Evolutionary conservation across 2,329 filamentous ascomycete species (phyloP).

Genomic region (Botrytis cinerea): DNA sequence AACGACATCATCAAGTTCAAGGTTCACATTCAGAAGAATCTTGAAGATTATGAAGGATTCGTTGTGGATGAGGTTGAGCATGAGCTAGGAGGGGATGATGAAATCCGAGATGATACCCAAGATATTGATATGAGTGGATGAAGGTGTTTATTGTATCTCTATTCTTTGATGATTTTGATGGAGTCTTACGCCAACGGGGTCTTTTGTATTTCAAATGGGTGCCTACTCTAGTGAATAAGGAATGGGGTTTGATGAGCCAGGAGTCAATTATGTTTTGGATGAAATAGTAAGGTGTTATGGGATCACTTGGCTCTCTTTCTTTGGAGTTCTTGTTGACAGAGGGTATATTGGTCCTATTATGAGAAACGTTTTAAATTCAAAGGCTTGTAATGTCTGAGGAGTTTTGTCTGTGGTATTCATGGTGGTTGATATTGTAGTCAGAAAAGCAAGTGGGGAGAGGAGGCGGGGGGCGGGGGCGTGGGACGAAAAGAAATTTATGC

Average conservation of each 20-base stretch:
- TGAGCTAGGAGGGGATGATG: constrained; percentile 67
- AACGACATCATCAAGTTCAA: constrained; percentile 99
- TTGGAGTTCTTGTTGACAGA: not conserved
- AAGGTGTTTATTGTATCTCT: not conserved
- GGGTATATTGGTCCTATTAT: not conserved
- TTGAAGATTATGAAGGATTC: constrained; percentile 94
- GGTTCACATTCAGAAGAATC: constrained; percentile 87
- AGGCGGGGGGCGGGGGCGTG: not conserved
- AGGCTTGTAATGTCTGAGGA: not conserved
- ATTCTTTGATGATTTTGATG: not conserved
- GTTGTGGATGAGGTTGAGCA: constrained; percentile 91
- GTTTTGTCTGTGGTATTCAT: not conserved
- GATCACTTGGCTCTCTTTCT: not conserved
- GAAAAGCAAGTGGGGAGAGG: not conserved
- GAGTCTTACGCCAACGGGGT: not conserved
- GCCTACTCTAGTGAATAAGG: not conserved
- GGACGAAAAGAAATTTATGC: not conserved
- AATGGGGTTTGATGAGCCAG: constrained; percentile 1
- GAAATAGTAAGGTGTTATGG: not conserved
- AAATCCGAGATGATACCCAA: constrained; percentile 55
- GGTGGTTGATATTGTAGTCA: not conserved
- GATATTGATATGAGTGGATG: constrained; percentile 47
- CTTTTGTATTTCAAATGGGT: not conserved
- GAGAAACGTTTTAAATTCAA: not conserved
- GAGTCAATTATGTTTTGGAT: constrained; percentile 17